Base-by-base conservation (phyloP, 495 filamentous ascomycete species). In the Penicillium atrosanguineum region DNA sequence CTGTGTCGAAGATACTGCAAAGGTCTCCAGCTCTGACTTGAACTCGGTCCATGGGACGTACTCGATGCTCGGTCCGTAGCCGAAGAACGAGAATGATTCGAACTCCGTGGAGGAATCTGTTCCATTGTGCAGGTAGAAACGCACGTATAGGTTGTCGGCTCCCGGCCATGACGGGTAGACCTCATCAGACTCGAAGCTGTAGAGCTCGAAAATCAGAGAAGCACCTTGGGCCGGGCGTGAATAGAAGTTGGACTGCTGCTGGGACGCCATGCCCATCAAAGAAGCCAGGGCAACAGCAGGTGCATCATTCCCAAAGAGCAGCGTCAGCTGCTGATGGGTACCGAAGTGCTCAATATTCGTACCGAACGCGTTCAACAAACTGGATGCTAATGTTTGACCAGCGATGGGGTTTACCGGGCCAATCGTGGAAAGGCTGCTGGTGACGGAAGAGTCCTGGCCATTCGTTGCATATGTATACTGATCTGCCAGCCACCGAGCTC, bases 81-180 rank as follows among this genome's bases (percentile, higher is more conserved):
- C 83, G 58, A 95, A 93, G 4, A 95, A 76, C 4, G 88, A 84
- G 67, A 82, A 92, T 4, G 74, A 61, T 2, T 48, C 56, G 7
- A 87, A 79, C 21, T 73, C 65, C 25, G 66, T 69, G 9, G 63
- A 56, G 18, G 76, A 68, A n/a, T 79, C 78, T 14, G 87, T 87
- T 40, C 87, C 87, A 64, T 95, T 95, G 59, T 83, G 79, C 68
- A 92, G 83, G 11, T 88, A 69, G 71, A 92, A 91, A 37, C 90
- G 83, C 26, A 95, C 86, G 54, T 76, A 82, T 36, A 93, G 75
- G 40, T 89, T 77, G 18, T 79, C 70, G 7, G 64, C 56, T 29
- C 62, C 60, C 0, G 87, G 86, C 55, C 78, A 87, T 65, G 55
- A 63, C 15, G 59, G 63, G 21, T 67, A 54, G 5, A 53, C 63